Base-by-base conservation (phyloP, 202 grass and related monocot genomes). In the Cymbopogon flexuosus region DNA sequence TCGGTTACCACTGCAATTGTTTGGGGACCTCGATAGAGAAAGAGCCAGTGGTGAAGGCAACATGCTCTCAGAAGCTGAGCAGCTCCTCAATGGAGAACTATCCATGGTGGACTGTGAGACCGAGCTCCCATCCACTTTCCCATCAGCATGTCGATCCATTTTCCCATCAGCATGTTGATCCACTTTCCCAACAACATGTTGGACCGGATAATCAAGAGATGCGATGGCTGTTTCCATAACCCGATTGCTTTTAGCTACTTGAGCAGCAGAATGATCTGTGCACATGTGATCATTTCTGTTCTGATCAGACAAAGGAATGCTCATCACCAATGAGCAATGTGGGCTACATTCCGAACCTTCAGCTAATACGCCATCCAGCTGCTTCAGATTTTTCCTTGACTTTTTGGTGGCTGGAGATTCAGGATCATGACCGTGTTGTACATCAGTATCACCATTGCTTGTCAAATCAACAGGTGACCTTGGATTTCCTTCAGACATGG, bases 231-330 rank as follows among this genome's bases (percentile, higher is more conserved):
- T n/a, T 54, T 54, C 18, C 49, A 3, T 8, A 9, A 56, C 7
- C 9, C 2, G 2, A 7, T 21, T 56, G 51, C n/a, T 56, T 21
- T 56, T 56, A 21, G 18, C n/a, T 56, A 56, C 51, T 21, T 21
- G 51, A 21, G 6, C n/a, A 54, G 49, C 6, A 54, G 2, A 21
- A 56, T 56, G n/a, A 56, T 56, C 18, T 57, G 52, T 1, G n/a
- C 8, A 57, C 52, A 57, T n/a, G 1, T 22, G 52, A 57, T 57
- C n/a, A 10, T 57, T 21, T 22, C 52, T 10, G 52, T 57, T 57
- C 3, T 22, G 10, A 27, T 11, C 64, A 82, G 78, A 81, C 57
- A 82, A 76, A 43, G 80, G 62, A 69, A 75, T 74, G 75, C 13
- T 52, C 75, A 75, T 74, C 49, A 56, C 73, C 68, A 59, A 29